These are phyloP conservation scores for Quercus variabilis DNA, from an alignment of 306 rosid genomes.

Conservation along the genomic window DNA sequence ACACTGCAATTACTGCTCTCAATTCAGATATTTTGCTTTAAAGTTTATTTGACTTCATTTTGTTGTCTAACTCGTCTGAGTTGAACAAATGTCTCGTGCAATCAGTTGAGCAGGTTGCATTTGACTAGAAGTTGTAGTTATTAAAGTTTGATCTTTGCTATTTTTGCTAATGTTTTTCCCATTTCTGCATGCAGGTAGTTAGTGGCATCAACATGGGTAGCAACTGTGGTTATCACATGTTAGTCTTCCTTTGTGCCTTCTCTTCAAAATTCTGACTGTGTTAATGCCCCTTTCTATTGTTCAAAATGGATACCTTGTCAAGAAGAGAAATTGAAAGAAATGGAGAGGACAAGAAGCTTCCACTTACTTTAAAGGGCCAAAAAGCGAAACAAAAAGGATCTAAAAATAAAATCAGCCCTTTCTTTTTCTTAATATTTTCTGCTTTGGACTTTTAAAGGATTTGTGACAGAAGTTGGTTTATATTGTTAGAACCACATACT, in stretches of 20 bases:
- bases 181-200: conserved; percentile 55
- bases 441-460: not conserved
- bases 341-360: not conserved
- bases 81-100: conserved; percentile 1
- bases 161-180: conserved; percentile 15
- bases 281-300: not conserved
- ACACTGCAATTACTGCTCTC: not conserved
- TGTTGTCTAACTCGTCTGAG: not conserved
- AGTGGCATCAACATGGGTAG: conserved; percentile 97
- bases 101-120: not conserved
- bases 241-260: conserved; percentile 17
- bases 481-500: not conserved
- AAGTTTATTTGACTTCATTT: not conserved
- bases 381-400: not conserved
- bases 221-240: conserved; percentile 91
- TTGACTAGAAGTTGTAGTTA: not conserved
- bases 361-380: not conserved
- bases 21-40: not conserved
- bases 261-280: not conserved
- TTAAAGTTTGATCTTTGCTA: conserved; percentile 4
- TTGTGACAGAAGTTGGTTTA: not conserved
- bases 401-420: not conserved
- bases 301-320: not conserved
- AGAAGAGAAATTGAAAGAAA: not conserved
- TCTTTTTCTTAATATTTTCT: not conserved